These are phyloP conservation scores for Copromyces sp. DNA, from an alignment of 495 filamentous ascomycete genomes.

Conservation along the genomic window DNA sequence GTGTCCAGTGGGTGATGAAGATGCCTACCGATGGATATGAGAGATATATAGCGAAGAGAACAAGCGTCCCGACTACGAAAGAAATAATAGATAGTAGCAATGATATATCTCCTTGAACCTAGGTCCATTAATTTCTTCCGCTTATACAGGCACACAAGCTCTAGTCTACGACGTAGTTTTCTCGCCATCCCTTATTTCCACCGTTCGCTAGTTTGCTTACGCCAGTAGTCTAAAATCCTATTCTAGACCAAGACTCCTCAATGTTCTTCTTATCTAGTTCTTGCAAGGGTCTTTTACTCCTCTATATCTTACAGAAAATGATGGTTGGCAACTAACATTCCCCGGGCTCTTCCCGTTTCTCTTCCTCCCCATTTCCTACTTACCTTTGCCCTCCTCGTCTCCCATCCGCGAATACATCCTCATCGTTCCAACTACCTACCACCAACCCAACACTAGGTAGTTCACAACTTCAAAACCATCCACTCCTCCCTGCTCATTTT, in stretches of 20 bases:
- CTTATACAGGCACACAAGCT: no score
- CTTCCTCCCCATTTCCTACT: constrained; percentile 15
- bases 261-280: not conserved
- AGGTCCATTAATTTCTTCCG: no score
- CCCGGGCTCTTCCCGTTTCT: no score
- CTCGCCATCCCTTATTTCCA: no score
- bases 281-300: not conserved
- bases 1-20: not conserved
- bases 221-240: not conserved
- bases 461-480: constrained; percentile 43
- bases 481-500: constrained; percentile 31
- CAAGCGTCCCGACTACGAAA: no score
- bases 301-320: not conserved
- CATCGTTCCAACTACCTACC: not conserved
- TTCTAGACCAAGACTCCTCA: no score
- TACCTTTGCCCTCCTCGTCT: no score
- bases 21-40: no score
- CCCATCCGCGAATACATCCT: not conserved
- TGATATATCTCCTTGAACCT: no score
- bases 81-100: no score
- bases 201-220: not conserved
- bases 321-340: not conserved
- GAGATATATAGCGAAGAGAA: no score
- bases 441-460: not conserved
- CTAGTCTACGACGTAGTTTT: no score